Evolutionary conservation across 805 yeast genomes (phyloP), one percentile per base, ranked within the genome.

Genomic region (Saccharomycopsis capsularis): DNA sequence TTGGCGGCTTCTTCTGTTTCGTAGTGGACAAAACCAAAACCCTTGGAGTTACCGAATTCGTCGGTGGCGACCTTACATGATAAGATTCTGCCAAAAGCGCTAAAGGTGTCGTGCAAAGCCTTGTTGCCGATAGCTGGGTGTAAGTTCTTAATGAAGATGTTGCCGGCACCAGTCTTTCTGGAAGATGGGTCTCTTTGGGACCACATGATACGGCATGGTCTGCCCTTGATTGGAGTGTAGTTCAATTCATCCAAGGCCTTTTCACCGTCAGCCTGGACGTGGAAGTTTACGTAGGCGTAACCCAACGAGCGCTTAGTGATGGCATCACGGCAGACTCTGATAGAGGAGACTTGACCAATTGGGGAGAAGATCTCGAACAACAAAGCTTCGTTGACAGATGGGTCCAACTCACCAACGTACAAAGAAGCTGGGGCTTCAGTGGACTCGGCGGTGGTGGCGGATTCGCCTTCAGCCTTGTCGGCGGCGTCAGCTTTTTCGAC

Each of bases 181-280:
- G 82, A 69, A 55, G 96, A 78, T 57, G 99, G 98, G 69, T 93
- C 98, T 74, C 98, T 88, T 77, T 93, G 98, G 59, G 97, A 89
- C 97, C 98, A 89, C 98, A 93, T 93, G 75, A 93, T 91, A 73
- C 99, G 88, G 75, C 97, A 89, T 63, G 96, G 89, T 65, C 84
- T 87, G 65, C 96, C 97, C 70, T 90, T 90, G 73, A 93, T 82
- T 63, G 81, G 81, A 52, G 89, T 72, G 77, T 93, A 93, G 87
- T 91, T 93, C 71, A 93, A 80, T 71, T 88, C 93, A 67, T 89
- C 95, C 68, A 93, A 75, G 55, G 99, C 99, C 65, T 78, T 82
- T 73, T 83, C 89, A 65, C 96, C 98, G 65, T 93, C 97, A 56
- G 77, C 85, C 59, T 77, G 71, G 69, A 82, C 80, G 74, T 83